phyloP scores from a whole-genome alignment of 2,329 filamentous ascomycete genomes.

The Cercospora zeae-maydis region DNA sequence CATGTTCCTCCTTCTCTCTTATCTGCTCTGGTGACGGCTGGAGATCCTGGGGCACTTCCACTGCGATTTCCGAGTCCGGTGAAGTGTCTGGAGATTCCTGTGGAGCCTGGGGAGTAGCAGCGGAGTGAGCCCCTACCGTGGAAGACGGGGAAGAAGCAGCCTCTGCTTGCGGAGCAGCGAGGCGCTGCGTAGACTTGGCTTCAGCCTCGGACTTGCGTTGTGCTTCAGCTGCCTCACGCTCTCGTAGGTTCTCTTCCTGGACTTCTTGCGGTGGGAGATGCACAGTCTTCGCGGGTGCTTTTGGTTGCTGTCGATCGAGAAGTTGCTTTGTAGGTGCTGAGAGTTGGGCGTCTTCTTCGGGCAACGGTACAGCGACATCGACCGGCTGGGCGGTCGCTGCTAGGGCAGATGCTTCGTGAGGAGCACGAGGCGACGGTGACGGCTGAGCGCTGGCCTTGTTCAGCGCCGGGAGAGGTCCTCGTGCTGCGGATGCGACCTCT shows the following conservation, averaged over 20 bases:
- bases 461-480: conserved; percentile 1
- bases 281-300: conserved; percentile 38
- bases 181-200: conserved; percentile 31
- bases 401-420: conserved; percentile 6
- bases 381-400: conserved; percentile 19
- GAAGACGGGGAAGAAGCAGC: conserved; percentile 56
- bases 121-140: conserved; percentile 65
- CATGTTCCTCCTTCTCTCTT: conserved; percentile 53
- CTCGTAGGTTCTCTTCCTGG: conserved; percentile 47
- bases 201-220: conserved; percentile 41
- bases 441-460: not conserved
- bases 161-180: conserved; percentile 23
- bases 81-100: conserved; percentile 42
- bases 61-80: conserved; percentile 33
- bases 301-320: conserved; percentile 25
- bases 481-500: conserved; percentile 10
- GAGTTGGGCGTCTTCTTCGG: conserved; percentile 30
- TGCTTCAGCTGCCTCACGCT: conserved; percentile 40
- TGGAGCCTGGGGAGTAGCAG: conserved; percentile 66
- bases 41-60: conserved; percentile 33
- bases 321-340: conserved; percentile 25
- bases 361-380: conserved; percentile 26
- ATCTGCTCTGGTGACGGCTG: conserved; percentile 38
- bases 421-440: not conserved
- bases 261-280: conserved; percentile 51